Evolutionary conservation across 352 stramenopile species (phyloP), one percentile per base, ranked within the genome.

Genomic region (Discostella stelligera): DNA sequence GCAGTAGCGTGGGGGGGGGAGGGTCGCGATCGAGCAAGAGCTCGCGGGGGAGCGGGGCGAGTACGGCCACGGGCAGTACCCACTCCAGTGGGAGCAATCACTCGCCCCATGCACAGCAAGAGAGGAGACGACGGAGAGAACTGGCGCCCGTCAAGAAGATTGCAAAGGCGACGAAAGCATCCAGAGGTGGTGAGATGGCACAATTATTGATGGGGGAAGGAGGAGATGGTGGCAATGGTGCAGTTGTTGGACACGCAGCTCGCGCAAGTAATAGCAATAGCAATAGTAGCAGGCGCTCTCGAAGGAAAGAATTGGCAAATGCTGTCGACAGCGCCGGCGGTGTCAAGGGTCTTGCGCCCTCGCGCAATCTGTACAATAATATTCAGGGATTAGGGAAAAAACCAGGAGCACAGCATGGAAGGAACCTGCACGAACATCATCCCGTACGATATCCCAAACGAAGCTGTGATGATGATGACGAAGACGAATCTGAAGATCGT

Each of bases 311-410:
- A 58, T 27, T 25, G n/a, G 3, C 50, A 13, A 11, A 8, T 9
- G n/a, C 18, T 21, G 7, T 21, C 0, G 50, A 16, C 50, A 25
- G 50, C 27, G 5, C 5, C 27, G 50, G 4, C 46, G 46, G 46
- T 20, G 46, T 3, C 46, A 52, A 20, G 46, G 13, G 25, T 25
- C 20, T 21, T 13, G 18, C 25, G 30, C 11, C 50, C 50, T 58
- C 52, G 6, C 52, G 52, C 20, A 60, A 41, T 32, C 20, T 41
- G 9, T 39, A 60, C 37, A 44, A 32, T 9, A 60, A 60, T 60
- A 21, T 21, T 20, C 52, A 60, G 1, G 52, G 37, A 20, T 18
- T 20, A 21, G 52, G 37, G 0, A 25, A 60, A 14, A 30, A 13
- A 20, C 18, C 16, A 30, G 50, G 5, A 30, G 16, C 50, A 21